Conservation (phyloP, 2,329 filamentous ascomycete genomes). For the Aspergillus sp. region DNA sequence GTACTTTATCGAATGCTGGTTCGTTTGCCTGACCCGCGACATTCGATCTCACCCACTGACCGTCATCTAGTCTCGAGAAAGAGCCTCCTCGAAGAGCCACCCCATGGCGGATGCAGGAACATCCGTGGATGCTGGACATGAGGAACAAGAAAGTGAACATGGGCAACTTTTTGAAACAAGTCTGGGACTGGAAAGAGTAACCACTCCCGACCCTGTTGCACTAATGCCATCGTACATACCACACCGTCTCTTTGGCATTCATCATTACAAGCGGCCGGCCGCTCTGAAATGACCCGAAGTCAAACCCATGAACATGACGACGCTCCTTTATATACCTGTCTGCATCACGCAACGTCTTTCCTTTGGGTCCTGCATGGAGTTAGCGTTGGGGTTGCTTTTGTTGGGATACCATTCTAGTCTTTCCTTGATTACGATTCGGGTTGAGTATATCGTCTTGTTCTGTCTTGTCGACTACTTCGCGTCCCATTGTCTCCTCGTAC, state of each 20-base stretch:
- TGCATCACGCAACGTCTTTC: conserved; percentile 12
- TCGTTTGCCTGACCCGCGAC: conserved; percentile 24
- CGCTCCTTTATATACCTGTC: conserved; percentile 11
- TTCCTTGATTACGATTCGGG: too few relatives aligned
- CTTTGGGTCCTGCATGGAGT: too few relatives aligned
- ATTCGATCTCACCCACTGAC: too few relatives aligned
- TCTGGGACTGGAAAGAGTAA: conserved; percentile 89
- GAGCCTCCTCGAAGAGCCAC: conserved; percentile 77
- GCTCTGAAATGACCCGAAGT: conserved; percentile 19
- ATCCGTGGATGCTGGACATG: conserved; percentile 99
- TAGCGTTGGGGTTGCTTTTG: too few relatives aligned
- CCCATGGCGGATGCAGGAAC: conserved; percentile 97
- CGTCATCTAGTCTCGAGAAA: conserved; percentile 69
- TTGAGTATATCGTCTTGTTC: too few relatives aligned
- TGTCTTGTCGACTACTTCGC: too few relatives aligned
- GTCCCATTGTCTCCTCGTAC: too few relatives aligned
- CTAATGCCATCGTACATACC: conserved; percentile 14
- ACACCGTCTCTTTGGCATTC: conserved; percentile 13
- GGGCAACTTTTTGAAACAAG: conserved; percentile 82
- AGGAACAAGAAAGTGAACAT: conserved; percentile 94
- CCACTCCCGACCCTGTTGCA: conserved; percentile 1
- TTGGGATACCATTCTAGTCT: too few relatives aligned
- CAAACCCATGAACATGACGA: conserved; percentile 17
- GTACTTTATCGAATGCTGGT: conserved; percentile 99
- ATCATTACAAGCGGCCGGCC: conserved; percentile 17